These are phyloP conservation scores for Scheffersomyces insectosa DNA, from an alignment of 1,139 yeast genomes.

Conservation along the genomic window DNA sequence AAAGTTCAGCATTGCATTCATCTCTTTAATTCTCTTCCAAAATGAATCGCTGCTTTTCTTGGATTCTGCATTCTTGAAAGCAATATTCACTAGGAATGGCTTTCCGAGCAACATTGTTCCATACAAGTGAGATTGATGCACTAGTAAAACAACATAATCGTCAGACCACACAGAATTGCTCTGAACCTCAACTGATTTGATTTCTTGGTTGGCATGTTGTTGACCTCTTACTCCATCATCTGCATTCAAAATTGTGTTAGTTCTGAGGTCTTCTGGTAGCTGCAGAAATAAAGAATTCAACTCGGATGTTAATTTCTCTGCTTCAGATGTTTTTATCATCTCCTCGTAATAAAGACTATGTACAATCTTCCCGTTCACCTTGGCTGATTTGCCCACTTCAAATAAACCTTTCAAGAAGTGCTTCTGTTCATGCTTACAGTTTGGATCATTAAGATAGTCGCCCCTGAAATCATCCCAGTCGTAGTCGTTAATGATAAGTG, in stretches of 20 bases:
- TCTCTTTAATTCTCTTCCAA: constrained; percentile 1
- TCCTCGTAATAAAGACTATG: constrained; percentile 35
- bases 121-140: constrained; percentile 42
- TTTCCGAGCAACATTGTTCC: constrained; percentile 44
- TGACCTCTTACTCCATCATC: background rate
- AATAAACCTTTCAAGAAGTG: constrained; percentile 11
- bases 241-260: background rate
- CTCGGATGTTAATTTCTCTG: constrained; percentile 39
- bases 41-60: constrained; percentile 7
- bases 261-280: constrained; percentile 22
- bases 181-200: background rate
- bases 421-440: constrained; percentile 9
- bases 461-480: constrained; percentile 43
- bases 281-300: constrained; percentile 37
- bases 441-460: constrained; percentile 1
- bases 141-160: constrained; percentile 24
- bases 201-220: background rate
- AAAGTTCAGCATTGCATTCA: constrained; percentile 1
- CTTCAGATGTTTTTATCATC: constrained; percentile 30
- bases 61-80: constrained; percentile 7
- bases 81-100: constrained; percentile 44
- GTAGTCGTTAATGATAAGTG: constrained; percentile 36
- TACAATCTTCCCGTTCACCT: constrained; percentile 34
- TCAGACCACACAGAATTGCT: constrained; percentile 3
- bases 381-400: constrained; percentile 14